phyloP scores from a whole-genome alignment of 179 eudicot genomes.

The Drosera spatulata region DNA sequence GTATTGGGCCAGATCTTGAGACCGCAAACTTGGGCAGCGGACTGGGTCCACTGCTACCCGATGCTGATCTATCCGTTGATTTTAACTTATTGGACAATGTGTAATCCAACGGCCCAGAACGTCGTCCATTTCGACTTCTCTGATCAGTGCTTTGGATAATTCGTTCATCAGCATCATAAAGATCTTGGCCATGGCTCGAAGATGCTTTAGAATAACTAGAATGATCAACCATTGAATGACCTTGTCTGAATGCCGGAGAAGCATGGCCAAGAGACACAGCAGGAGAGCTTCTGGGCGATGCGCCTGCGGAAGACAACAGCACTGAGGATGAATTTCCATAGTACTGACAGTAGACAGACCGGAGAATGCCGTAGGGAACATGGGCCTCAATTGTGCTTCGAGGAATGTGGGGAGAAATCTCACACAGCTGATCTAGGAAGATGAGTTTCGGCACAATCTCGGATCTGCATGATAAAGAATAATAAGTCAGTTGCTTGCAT shows the following conservation, averaged over 20 bases:
- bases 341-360: constrained; percentile 82
- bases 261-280: constrained; percentile 61
- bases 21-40: constrained; percentile 87
- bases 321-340: constrained; percentile 53
- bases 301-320: constrained; percentile 39
- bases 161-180: constrained; percentile 40
- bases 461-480: constrained; percentile 36
- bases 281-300: constrained; percentile 80
- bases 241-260: constrained; percentile 66
- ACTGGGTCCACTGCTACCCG: constrained; percentile 78
- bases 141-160: constrained; percentile 28
- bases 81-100: constrained; percentile 47
- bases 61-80: constrained; percentile 62
- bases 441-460: constrained; percentile 76
- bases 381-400: constrained; percentile 72
- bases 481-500: not conserved
- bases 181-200: constrained; percentile 39
- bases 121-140: constrained; percentile 40
- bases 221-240: constrained; percentile 30
- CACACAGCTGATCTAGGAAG: constrained; percentile 89
- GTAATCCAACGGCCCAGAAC: constrained; percentile 86
- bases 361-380: constrained; percentile 70
- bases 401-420: constrained; percentile 70
- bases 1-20: constrained; percentile 92
- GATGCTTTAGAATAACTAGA: constrained; percentile 49